Conservation (phyloP, 2,329 filamentous ascomycete species). For the Salinomyces thailandicus region DNA sequence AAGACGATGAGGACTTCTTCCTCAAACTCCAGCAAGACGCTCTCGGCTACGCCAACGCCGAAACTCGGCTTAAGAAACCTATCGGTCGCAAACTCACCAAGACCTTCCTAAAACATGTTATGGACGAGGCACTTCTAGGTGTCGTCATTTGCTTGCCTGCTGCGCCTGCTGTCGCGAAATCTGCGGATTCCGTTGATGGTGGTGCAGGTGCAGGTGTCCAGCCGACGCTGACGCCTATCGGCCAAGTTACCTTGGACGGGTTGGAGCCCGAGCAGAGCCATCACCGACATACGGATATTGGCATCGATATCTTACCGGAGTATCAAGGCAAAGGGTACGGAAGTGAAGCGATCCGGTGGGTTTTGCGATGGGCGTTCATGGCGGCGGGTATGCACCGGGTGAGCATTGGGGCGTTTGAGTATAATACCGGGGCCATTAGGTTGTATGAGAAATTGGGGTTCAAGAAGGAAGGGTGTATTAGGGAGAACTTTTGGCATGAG, state of each 20-base stretch:
- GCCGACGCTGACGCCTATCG: conserved; percentile 24
- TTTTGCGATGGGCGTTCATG: conserved; percentile 38
- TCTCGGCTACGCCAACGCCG: conserved; percentile 9
- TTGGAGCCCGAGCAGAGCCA: conserved; percentile 19
- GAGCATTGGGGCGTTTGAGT: conserved; percentile 32
- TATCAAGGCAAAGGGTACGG: conserved; percentile 38
- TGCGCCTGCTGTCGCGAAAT: conserved; percentile 2
- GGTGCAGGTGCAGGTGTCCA: conserved; percentile 2
- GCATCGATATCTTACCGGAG: conserved; percentile 27
- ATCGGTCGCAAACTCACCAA: conserved; percentile 21
- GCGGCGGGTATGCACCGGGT: conserved; percentile 37
- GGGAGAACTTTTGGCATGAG: conserved; percentile 35
- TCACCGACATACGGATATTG: conserved; percentile 35
- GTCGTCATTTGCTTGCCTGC: conserved; percentile 31
- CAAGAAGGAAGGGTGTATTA: conserved; percentile 32
- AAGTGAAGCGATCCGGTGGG: conserved; percentile 39
- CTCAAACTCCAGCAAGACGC: conserved; percentile 10
- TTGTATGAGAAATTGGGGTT: conserved; percentile 41
- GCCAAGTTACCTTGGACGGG: conserved; percentile 23
- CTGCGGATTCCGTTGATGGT: no score
- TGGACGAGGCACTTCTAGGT: conserved; percentile 23
- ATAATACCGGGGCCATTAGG: conserved; percentile 34
- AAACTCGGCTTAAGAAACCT: conserved; percentile 21
- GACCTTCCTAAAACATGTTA: conserved; percentile 13
- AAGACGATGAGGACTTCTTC: conserved; percentile 24